phyloP scores from a whole-genome alignment of 2,329 filamentous ascomycete genomes.

The Ophiostoma novo-ulmi region DNA sequence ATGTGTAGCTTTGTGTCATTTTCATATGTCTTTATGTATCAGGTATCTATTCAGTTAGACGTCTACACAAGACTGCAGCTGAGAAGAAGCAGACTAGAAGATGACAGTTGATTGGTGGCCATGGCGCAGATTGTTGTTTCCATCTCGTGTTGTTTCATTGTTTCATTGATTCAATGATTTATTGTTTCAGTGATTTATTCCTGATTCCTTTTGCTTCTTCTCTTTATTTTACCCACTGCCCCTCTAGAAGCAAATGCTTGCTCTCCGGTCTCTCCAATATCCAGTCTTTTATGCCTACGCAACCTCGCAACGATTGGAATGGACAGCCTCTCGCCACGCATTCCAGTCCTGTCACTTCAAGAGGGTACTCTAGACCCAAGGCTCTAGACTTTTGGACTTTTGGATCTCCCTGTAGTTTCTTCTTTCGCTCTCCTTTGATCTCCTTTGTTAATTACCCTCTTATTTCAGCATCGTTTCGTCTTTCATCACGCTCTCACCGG shows the following conservation, averaged over 20 bases:
- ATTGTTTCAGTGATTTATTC: no score
- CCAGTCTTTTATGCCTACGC: no score
- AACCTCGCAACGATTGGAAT: neutral
- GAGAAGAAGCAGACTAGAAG: no score
- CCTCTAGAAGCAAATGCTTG: no score
- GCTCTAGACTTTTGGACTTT: neutral
- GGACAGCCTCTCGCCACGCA: conserved; percentile 3
- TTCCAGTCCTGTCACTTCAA: neutral
- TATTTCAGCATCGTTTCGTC: neutral
- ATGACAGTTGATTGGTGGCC: neutral
- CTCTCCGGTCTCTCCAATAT: no score
- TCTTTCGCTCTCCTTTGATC: neutral
- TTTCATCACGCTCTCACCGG: neutral
- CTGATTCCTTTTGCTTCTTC: neutral
- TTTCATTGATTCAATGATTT: neutral
- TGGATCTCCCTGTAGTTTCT: neutral
- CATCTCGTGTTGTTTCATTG: neutral
- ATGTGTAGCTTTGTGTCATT: no score
- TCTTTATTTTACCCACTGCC: neutral
- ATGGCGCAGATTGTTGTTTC: neutral
- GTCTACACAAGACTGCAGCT: no score
- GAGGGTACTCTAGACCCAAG: neutral
- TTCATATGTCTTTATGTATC: no score
- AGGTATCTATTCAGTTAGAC: no score
- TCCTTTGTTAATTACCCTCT: neutral